Base-by-base conservation (phyloP, 305 asterid species). In the Rubia tinctorum region DNA sequence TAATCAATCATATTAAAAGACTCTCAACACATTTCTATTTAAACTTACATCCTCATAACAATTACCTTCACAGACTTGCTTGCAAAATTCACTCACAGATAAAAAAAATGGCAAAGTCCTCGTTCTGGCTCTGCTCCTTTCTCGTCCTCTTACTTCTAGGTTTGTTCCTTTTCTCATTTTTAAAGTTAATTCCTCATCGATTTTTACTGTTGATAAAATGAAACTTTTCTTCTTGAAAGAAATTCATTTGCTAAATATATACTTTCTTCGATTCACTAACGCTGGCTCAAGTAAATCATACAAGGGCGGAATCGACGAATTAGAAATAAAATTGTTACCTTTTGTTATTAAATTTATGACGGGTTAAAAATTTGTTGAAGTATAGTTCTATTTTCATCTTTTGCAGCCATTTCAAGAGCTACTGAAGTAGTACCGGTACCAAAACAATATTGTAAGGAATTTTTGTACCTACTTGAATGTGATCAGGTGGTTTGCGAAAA, bases 91-190 rank as follows among this genome's bases (percentile, higher is more conserved):
- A n/a, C 25, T n/a, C 62, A n/a, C 30, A 59, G 2, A 62, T 11
- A 3, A 30, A 27, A n/a, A n/a, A 56, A 34, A 63, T 63, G 68
- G 22, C 68, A 63, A 63, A 63, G 68, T 63, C 34, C 12, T 63
- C 68, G 42, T 30, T 30, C 22, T 63, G 43, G 43, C 14, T 30
- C 45, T 34, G 40, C 22, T 63, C 44, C 22, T 18, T 30, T 14
- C 45, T 63, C 13, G 12, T 63, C 40, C 68, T 63, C 42, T 6
- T 15, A 4, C 11, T 63, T 63, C n/a, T 63, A 63, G 68, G 68
- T 63, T 61, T 11, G 66, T 61, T 63, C 30, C 30, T 20, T 56
- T 22, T 25, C 22, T 25, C 7, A 7, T 20, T 20, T n/a, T n/a
- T 55, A 18, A n/a, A 18, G 14, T 45, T 0, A 0, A 8, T 45